Conservation (phyloP, 1,284 basidiomycete species). For the Hypsizygus ulmarius region DNA sequence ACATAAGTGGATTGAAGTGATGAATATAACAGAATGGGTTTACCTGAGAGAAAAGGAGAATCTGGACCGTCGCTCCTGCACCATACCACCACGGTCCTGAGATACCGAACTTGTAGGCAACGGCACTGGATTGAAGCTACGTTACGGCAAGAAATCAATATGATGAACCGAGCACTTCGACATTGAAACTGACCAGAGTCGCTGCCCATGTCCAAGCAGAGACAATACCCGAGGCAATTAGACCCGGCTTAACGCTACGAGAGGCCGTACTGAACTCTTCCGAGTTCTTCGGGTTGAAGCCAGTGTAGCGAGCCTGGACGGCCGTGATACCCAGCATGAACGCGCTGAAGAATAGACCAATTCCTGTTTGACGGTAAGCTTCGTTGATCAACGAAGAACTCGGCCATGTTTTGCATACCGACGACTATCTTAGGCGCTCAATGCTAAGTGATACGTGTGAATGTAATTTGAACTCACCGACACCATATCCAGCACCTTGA, state of each 20-base stretch:
- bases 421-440: too few species aligned
- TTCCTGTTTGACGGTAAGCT: neutral
- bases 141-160: constrained; percentile 2
- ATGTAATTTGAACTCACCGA: constrained; percentile 51
- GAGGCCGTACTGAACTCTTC: constrained; percentile 82
- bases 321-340: constrained; percentile 2
- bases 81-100: constrained; percentile 73
- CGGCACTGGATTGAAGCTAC: constrained; percentile 66
- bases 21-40: constrained; percentile 31
- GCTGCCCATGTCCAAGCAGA: constrained; percentile 85
- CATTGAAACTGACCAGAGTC: constrained; percentile 47
- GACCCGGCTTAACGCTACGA: constrained; percentile 79
- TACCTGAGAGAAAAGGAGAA: constrained; percentile 68
- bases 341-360: constrained; percentile 1
- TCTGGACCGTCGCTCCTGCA: constrained; percentile 67
- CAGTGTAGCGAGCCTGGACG: constrained; percentile 1
- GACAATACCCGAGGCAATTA: constrained; percentile 89
- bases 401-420: neutral
- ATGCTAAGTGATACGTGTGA: neutral
- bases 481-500: constrained; percentile 78
- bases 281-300: constrained; percentile 59
- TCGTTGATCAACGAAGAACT: neutral
- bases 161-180: neutral
- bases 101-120: constrained; percentile 80
- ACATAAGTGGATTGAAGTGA: neutral